phyloP scores from a whole-genome alignment of 495 filamentous ascomycete genomes.

The Xylaria bambusicola region DNA sequence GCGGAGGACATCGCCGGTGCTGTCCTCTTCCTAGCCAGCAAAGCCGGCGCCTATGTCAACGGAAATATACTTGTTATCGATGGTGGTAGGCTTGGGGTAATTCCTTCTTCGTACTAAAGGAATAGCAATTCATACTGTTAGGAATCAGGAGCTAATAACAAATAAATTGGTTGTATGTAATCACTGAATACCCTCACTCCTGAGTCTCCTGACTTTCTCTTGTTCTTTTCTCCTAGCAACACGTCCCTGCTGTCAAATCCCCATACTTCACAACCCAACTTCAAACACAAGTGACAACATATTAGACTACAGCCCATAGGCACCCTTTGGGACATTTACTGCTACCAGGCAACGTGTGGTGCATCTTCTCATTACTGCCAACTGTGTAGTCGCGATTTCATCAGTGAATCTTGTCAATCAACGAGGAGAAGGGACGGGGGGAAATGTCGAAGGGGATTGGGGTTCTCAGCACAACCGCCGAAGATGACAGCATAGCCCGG shows the following conservation, averaged over 20 bases:
- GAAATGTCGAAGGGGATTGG: not conserved
- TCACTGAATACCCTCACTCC: too few relatives aligned
- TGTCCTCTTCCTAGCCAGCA: conserved; percentile 52
- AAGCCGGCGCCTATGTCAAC: conserved; percentile 54
- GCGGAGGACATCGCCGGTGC: conserved; percentile 53
- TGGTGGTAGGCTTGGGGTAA: conserved; percentile 50
- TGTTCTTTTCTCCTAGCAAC: too few relatives aligned
- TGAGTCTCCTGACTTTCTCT: too few relatives aligned
- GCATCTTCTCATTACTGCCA: too few relatives aligned
- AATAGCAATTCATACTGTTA: not conserved
- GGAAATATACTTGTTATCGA: conserved; percentile 53
- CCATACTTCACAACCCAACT: too few relatives aligned
- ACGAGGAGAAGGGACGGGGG: not conserved
- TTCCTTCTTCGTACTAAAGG: conserved; percentile 48
- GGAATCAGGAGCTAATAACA: not conserved
- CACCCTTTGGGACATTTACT: not conserved
- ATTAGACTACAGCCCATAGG: not conserved
- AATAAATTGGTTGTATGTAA: too few relatives aligned
- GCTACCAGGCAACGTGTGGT: too few relatives aligned
- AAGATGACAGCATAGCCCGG: not conserved
- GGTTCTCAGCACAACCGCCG: too few relatives aligned
- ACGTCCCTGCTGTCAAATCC: too few relatives aligned
- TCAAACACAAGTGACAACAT: too few relatives aligned
- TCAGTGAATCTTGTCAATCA: not conserved
- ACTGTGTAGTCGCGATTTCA: not conserved